phyloP scores from a whole-genome alignment of 331 rosid species.

The Acacia concinna region DNA sequence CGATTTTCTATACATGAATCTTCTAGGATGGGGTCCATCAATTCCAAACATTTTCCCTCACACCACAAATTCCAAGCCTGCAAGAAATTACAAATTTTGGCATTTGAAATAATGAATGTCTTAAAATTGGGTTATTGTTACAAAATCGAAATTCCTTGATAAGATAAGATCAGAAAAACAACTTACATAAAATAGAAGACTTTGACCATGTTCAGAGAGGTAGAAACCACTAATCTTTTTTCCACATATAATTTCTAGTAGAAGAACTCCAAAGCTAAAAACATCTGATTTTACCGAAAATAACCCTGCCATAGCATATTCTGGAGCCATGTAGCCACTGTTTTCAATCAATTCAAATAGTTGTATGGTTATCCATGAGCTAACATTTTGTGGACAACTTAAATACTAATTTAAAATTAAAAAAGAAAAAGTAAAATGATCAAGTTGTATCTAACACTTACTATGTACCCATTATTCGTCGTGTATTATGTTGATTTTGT shows the following conservation, averaged over 20 bases:
- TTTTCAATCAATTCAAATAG: neutral
- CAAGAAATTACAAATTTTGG: neutral
- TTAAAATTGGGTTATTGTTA: neutral
- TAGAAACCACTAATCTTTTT: constrained; percentile 26
- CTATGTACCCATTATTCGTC: constrained; percentile 41
- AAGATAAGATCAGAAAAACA: neutral
- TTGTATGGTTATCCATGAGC: neutral
- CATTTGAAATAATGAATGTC: neutral
- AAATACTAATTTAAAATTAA: neutral
- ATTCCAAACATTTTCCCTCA: constrained; percentile 40
- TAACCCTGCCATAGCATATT: constrained; percentile 41
- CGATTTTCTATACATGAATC: constrained; percentile 22
- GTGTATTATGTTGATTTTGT: constrained; percentile 33
- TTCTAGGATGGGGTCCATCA: constrained; percentile 38
- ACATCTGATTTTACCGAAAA: constrained; percentile 38
- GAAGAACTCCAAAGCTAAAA: constrained; percentile 42
- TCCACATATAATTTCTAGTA: constrained; percentile 41
- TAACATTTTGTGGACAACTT: neutral
- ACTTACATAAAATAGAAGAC: constrained; percentile 43
- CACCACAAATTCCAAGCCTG: constrained; percentile 48
- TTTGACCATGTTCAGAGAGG: constrained; percentile 33
- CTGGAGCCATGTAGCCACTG: constrained; percentile 50
- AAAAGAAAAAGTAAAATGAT: too few relatives aligned
- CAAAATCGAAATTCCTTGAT: neutral
- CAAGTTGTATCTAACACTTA: constrained; percentile 10